A percentile compares a stretch with the other conserved stretches of the same genome.
phyloP scores from a whole-genome alignment of 2,329 filamentous ascomycete genomes.

The Diaporthe caulivora region DNA sequence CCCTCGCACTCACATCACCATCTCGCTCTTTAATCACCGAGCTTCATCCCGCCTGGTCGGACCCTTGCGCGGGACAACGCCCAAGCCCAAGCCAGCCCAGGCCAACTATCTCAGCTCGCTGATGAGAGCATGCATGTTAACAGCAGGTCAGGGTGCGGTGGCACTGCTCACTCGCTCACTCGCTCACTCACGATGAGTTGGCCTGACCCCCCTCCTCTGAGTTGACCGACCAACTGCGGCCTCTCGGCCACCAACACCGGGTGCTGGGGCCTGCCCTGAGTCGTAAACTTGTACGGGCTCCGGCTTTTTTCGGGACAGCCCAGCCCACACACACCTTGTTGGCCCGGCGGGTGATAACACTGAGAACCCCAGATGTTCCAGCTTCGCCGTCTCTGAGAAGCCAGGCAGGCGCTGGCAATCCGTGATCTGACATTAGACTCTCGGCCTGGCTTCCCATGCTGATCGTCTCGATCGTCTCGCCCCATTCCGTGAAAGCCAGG shows the following conservation, averaged over 20 bases:
- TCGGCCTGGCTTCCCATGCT: constrained; percentile 21
- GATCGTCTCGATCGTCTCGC: constrained; percentile 18
- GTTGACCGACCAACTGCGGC: constrained; percentile 31
- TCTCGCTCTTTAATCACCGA: constrained; percentile 18
- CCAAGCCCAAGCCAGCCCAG: constrained; percentile 15
- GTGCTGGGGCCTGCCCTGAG: constrained; percentile 52
- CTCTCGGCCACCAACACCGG: constrained; percentile 7
- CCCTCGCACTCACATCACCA: constrained; percentile 19
- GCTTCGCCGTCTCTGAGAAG: neutral
- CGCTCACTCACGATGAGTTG: constrained; percentile 12
- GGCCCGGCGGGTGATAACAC: neutral
- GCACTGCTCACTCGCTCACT: constrained; percentile 12
- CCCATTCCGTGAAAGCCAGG: constrained; percentile 17
- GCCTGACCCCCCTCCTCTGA: constrained; percentile 36
- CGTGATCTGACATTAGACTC: constrained; percentile 28
- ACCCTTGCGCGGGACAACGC: constrained; percentile 19
- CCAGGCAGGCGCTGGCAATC: constrained; percentile 9
- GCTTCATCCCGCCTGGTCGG: constrained; percentile 18
- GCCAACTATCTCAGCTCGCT: constrained; percentile 18
- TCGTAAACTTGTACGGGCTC: constrained; percentile 62
- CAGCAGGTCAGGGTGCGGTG: constrained; percentile 18
- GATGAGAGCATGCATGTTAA: constrained; percentile 18
- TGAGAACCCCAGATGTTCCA: neutral
- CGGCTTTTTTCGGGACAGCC: constrained; percentile 60
- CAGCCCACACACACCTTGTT: constrained; percentile 52